phyloP scores from a whole-genome alignment of 2,329 filamentous ascomycete species.

The Microascus cirrosus region DNA sequence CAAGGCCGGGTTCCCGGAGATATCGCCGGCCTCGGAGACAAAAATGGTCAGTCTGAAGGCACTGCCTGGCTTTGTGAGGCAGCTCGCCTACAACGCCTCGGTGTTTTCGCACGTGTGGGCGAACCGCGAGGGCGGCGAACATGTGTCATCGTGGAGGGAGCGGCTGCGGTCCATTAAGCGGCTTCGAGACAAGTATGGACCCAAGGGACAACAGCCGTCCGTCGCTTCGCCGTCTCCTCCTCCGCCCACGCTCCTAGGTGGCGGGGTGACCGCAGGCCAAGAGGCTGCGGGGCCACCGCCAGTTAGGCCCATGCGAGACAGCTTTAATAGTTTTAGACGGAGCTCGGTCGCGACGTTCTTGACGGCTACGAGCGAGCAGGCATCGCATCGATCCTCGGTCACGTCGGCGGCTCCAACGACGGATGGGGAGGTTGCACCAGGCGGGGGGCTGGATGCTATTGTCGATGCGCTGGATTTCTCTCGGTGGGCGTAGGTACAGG shows the following conservation, averaged over 20 bases:
- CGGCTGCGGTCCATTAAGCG: constrained; percentile 76
- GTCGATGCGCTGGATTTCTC: constrained; percentile 39
- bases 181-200: constrained; percentile 58
- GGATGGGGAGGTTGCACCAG: constrained; percentile 35
- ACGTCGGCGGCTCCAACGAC: constrained; percentile 39
- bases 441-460: constrained; percentile 24
- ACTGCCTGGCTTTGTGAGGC: constrained; percentile 73
- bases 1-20: constrained; percentile 79
- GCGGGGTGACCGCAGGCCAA: constrained; percentile 7
- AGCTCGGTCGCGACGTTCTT: constrained; percentile 58
- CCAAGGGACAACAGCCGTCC: constrained; percentile 25
- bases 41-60: constrained; percentile 81
- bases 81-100: constrained; percentile 84
- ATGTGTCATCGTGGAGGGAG: constrained; percentile 82
- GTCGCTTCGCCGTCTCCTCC: constrained; percentile 10
- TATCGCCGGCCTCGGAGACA: constrained; percentile 78
- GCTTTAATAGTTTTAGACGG: constrained; percentile 47
- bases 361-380: constrained; percentile 42
- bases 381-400: constrained; percentile 47
- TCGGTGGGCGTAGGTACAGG: constrained; percentile 27
- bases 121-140: constrained; percentile 63
- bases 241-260: neutral
- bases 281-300: constrained; percentile 8
- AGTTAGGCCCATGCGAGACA: constrained; percentile 47
- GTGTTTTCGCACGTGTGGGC: constrained; percentile 91